phyloP scores from a whole-genome alignment of 441 rosid species.

The Metrosideros polymorpha region DNA sequence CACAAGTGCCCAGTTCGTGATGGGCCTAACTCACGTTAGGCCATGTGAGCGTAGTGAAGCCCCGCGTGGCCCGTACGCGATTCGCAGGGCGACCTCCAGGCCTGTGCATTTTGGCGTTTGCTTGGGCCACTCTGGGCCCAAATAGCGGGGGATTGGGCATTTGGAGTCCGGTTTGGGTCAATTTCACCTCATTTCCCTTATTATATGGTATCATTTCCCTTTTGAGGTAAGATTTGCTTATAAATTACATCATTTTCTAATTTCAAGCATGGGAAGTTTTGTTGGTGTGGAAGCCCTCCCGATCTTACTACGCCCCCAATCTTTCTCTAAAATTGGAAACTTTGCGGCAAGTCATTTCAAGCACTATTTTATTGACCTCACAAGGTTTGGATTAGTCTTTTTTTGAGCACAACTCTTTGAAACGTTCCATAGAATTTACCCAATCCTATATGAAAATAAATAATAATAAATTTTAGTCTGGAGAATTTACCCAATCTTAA shows the following conservation, averaged over 20 bases:
- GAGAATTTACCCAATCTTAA: background rate
- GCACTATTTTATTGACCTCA: background rate
- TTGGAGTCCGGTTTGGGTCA: background rate
- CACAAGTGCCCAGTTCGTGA: background rate
- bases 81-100: background rate
- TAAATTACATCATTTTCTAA: background rate
- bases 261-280: background rate
- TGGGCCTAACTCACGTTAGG: too few species aligned
- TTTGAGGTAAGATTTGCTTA: background rate
- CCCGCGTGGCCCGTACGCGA: too few species aligned
- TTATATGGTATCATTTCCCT: background rate
- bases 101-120: background rate
- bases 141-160: background rate
- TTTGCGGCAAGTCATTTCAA: background rate
- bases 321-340: too few species aligned
- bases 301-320: accelerated
- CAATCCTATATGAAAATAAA: background rate
- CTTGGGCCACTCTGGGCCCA: background rate
- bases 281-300: background rate
- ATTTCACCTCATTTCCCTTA: background rate
- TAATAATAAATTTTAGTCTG: background rate
- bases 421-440: background rate
- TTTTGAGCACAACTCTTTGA: background rate
- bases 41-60: too few species aligned
- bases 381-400: background rate